Evolutionary conservation across 805 yeast species (phyloP).

Genomic region (Candida maltosa): DNA sequence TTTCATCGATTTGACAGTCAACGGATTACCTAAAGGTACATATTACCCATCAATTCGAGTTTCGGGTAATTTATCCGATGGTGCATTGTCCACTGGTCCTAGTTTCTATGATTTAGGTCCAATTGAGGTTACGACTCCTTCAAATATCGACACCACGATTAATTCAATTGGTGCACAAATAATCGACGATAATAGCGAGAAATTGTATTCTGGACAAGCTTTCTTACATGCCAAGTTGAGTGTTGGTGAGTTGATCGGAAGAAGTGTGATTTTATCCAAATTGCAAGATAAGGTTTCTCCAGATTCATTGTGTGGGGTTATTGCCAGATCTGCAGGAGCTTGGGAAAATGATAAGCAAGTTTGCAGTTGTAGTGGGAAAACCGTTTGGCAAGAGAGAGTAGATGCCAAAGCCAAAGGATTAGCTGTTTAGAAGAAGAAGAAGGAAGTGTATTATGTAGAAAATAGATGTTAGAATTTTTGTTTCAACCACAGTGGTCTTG

Average conservation of each 20-base stretch:
- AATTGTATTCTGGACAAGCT: slow-evolving; percentile 31
- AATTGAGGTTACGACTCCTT: slow-evolving; percentile 24
- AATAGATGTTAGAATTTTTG: too few relatives aligned
- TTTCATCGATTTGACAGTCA: slow-evolving; percentile 74
- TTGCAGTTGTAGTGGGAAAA: slow-evolving; percentile 92
- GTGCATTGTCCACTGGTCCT: slow-evolving; percentile 65
- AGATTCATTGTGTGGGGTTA: slow-evolving; percentile 70
- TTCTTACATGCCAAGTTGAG: slow-evolving; percentile 42
- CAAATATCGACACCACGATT: slow-evolving; percentile 24
- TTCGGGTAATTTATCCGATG: slow-evolving; percentile 74
- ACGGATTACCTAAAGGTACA: slow-evolving; percentile 62
- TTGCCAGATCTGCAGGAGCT: slow-evolving; percentile 94
- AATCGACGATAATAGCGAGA: slow-evolving; percentile 8
- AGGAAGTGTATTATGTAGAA: too few relatives aligned
- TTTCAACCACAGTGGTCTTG: too few relatives aligned
- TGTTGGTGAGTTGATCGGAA: slow-evolving; percentile 65
- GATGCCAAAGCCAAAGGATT: slow-evolving; percentile 70
- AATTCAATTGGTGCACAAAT: slow-evolving; percentile 33
- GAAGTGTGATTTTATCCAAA: slow-evolving; percentile 53
- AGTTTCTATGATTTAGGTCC: slow-evolving; percentile 44
- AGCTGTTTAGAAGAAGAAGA: slow-evolving; percentile 13
- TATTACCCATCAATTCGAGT: slow-evolving; percentile 69
- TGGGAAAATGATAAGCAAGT: slow-evolving; percentile 95
- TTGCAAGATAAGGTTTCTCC: slow-evolving; percentile 34
- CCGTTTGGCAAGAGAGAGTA: slow-evolving; percentile 89